phyloP scores from a whole-genome alignment of 2,329 filamentous ascomycete species.

The Colletotrichum sp. region DNA sequence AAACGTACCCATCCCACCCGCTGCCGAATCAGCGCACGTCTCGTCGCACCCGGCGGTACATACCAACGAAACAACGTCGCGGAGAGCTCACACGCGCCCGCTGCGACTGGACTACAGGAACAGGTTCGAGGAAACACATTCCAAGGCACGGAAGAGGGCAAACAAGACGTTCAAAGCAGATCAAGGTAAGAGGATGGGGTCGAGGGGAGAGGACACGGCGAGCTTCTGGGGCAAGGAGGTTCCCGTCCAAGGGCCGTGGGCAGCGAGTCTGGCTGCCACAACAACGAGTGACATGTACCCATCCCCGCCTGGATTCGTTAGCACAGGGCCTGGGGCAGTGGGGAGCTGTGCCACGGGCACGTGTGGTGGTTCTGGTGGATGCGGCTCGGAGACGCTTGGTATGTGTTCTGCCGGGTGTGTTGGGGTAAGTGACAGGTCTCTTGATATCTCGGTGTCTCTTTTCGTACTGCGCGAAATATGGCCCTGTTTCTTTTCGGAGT shows the following conservation, averaged over 20 bases:
- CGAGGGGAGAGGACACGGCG: conserved; percentile 17
- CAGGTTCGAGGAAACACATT: conserved; percentile 5
- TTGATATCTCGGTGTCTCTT: not conserved
- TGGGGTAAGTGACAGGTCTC: conserved; percentile 13
- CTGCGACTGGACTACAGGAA: conserved; percentile 6
- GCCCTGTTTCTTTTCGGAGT: not conserved
- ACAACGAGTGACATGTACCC: conserved; percentile 21
- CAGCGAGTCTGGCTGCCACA: conserved; percentile 1
- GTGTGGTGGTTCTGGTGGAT: conserved; percentile 13
- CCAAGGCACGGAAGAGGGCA: conserved; percentile 17
- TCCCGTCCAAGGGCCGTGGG: conserved; percentile 7
- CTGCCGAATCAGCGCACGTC: conserved; percentile 65
- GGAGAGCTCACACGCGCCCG: not conserved
- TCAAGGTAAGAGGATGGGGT: conserved; percentile 14
- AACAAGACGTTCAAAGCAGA: conserved; percentile 10
- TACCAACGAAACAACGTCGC: conserved; percentile 25
- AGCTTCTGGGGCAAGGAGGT: conserved; percentile 19
- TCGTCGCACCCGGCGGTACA: conserved; percentile 71
- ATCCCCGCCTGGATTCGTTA: conserved; percentile 12
- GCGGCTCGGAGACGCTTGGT: conserved; percentile 13
- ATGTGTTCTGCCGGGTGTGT: conserved; percentile 17
- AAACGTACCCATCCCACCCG: conserved; percentile 47
- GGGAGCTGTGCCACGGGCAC: conserved; percentile 19
- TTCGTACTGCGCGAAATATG: not conserved
- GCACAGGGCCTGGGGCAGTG: conserved; percentile 4